Percentiles rank a stretch among this genome's conserved stretches.
Evolutionary conservation across 768 basidiomycete species (phyloP).

Genomic region (Gautieria morchelliformis): DNA sequence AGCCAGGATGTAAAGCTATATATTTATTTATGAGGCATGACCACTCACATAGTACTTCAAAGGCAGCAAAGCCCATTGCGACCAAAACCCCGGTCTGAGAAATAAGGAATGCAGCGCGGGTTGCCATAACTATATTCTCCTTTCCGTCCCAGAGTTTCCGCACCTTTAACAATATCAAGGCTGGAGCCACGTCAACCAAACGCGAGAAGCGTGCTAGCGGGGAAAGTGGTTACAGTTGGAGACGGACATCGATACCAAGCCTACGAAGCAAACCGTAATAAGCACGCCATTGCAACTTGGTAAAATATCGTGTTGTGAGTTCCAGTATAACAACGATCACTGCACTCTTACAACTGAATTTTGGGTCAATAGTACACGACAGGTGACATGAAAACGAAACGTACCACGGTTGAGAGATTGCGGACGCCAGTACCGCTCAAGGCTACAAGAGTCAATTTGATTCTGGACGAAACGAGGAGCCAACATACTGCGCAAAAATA

Average conservation of each 20-base stretch:
- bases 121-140: background rate
- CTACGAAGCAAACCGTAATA: background rate
- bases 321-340: slow-evolving; percentile 3
- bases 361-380: background rate
- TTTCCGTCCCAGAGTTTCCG: slow-evolving; percentile 21
- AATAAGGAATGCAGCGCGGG: background rate
- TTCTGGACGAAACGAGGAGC: background rate
- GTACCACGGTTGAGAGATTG: background rate
- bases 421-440: background rate
- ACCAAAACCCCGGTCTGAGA: background rate
- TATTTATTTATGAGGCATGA: background rate
- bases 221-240: background rate
- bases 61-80: background rate
- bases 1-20: background rate
- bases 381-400: background rate
- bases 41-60: background rate
- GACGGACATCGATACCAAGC: background rate
- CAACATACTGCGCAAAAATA: slow-evolving; percentile 18
- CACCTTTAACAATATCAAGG: slow-evolving; percentile 26
- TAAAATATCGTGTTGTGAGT: no score
- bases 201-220: no score
- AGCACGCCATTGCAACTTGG: background rate
- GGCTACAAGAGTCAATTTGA: background rate
- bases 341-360: slow-evolving; percentile 12
- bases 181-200: slow-evolving; percentile 10